A percentile compares a stretch with the other conserved stretches of the same genome.
These are phyloP conservation scores for Ceratobasidium sp. DNA, from an alignment of 1,284 basidiomycete species.

Conservation along the genomic window DNA sequence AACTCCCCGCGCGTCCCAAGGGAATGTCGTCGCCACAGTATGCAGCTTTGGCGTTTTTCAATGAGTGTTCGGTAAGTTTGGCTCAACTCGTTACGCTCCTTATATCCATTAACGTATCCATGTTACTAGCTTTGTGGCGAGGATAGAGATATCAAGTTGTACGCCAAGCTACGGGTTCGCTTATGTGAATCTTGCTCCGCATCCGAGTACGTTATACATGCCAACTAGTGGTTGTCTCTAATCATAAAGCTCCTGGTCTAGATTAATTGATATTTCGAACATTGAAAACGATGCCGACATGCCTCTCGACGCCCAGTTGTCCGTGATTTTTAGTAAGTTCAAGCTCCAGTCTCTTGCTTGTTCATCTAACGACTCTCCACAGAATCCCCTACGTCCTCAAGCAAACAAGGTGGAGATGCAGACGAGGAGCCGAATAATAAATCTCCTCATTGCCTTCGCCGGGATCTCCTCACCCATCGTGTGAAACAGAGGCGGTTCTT, in stretches of 20 bases:
- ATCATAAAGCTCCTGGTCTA: background rate
- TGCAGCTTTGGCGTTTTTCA: slow-evolving; percentile 11
- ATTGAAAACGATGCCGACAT: background rate
- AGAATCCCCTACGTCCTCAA: background rate
- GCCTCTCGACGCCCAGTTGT: background rate
- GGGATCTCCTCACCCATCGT: background rate
- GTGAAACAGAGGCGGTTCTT: background rate
- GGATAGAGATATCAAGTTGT: background rate
- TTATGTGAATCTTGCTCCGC: background rate
- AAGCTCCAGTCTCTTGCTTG: background rate
- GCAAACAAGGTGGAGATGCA: background rate
- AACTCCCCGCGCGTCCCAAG: slow-evolving; percentile 1
- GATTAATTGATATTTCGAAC: background rate
- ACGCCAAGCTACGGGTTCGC: slow-evolving; percentile 9
- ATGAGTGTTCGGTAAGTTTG: slow-evolving; percentile 16
- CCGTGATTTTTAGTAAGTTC: background rate
- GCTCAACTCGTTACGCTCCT: background rate
- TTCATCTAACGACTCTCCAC: background rate
- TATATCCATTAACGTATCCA: background rate
- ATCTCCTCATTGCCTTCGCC: slow-evolving; percentile 3
- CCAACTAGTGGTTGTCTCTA: background rate
- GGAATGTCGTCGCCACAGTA: slow-evolving; percentile 2
- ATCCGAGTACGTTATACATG: background rate
- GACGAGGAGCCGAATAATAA: background rate
- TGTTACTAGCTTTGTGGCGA: background rate